A percentile compares a stretch with the other conserved stretches of the same genome.
Conservation (phyloP, 179 eudicot species). For the Spinacia oleracea region DNA sequence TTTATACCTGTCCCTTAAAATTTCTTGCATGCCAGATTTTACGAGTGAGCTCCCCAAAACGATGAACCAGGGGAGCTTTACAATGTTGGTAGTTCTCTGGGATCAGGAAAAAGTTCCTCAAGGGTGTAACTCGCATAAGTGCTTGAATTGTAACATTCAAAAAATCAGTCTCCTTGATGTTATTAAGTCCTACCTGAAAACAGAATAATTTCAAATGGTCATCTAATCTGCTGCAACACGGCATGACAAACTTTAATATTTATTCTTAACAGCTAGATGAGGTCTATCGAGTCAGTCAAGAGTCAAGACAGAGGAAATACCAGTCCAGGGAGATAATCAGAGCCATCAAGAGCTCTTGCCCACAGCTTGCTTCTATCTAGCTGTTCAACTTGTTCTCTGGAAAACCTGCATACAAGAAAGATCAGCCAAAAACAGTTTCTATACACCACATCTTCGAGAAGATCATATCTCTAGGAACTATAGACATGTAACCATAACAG, state of each 20-base stretch:
- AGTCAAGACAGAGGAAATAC: slow-evolving; percentile 33
- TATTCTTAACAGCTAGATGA: background rate
- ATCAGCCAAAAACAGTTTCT: background rate
- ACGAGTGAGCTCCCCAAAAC: slow-evolving; percentile 92
- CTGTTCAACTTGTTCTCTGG: slow-evolving; percentile 63
- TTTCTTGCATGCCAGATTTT: slow-evolving; percentile 96
- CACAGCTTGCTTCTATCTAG: slow-evolving; percentile 75
- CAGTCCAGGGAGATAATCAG: slow-evolving; percentile 98
- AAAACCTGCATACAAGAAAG: slow-evolving; percentile 48
- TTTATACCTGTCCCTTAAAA: slow-evolving; percentile 95
- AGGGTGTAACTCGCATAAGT: slow-evolving; percentile 92
- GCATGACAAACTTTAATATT: background rate
- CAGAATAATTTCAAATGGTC: background rate
- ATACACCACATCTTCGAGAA: background rate
- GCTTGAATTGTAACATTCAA: slow-evolving; percentile 95
- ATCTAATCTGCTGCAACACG: slow-evolving; percentile 8
- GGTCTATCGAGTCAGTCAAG: background rate
- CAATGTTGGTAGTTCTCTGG: slow-evolving; percentile 84
- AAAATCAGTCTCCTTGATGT: slow-evolving; percentile 90
- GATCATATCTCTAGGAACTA: background rate
- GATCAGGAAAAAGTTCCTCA: slow-evolving; percentile 90
- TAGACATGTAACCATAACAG: background rate
- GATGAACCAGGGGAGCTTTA: slow-evolving; percentile 83
- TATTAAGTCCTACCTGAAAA: slow-evolving; percentile 86
- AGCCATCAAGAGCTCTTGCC: slow-evolving; percentile 99